Base-by-base conservation (phyloP, 257 asterid genomes). In the Anisodus acutangulus region DNA sequence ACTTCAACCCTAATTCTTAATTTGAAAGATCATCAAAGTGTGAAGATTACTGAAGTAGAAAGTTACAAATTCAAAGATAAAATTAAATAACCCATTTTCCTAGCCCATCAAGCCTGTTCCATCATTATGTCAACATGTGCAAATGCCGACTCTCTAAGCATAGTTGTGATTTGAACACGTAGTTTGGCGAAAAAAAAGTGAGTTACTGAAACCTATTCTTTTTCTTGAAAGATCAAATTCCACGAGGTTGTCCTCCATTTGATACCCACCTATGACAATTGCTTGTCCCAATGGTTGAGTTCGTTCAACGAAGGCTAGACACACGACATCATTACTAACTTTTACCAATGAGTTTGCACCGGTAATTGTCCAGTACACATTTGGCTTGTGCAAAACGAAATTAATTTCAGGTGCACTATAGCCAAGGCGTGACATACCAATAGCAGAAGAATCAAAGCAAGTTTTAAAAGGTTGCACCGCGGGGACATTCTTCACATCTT, bases 281-380 rank as follows among this genome's bases (percentile, higher is more conserved):
- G 88, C 31, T 31, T 85, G 66, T 31, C 85, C 83, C 11, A 85
- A 83, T 17, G 39, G 8, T 26, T 79, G 11, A 17, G 87, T 89
- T 4, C 91, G 89, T 80, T 92, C 91, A 16, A 88, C 63, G 72
- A 92, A 90, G 11, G 91, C 95, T 51, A 92, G 82, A 26, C 95
- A 92, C 16, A 87, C 58, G 4, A 86, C 86, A 45, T 83, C 87
- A 0, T 85, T 55, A 6, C 79, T 85, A 3, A 89, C 90, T n/a
- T n/a, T n/a, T n/a, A n/a, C n/a, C n/a, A n/a, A n/a, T n/a, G n/a
- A n/a, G n/a, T n/a, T n/a, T n/a, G n/a, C n/a, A n/a, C n/a, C n/a
- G n/a, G n/a, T n/a, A n/a, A n/a, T n/a, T n/a, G n/a, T n/a, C n/a
- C n/a, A n/a, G n/a, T n/a, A n/a, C n/a, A n/a, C n/a, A n/a, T n/a